Evolutionary conservation across 116 monocot species (phyloP), one percentile per base, ranked within the genome.

Genomic region (Posidonia oceanica): DNA sequence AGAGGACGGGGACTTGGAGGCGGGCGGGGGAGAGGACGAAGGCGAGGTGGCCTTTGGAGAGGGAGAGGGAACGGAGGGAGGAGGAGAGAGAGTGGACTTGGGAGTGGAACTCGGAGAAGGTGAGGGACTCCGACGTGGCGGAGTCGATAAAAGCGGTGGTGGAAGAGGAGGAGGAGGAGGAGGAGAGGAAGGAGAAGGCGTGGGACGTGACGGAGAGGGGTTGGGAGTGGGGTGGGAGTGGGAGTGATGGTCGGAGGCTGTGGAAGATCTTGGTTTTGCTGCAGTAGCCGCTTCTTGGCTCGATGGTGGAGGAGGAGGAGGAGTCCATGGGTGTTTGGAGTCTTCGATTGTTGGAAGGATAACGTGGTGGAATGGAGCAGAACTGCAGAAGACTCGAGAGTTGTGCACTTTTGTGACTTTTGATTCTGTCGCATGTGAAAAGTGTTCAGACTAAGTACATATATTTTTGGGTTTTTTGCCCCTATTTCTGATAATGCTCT

Each of bases 1-100:
- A 88, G 68, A 91, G 91, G 40, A 96, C 76, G 52, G 88, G 86
- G 63, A 96, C 54, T 15, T 86, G 66, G 68, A 81, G 66, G 57
- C 63, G n/a, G 42, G 84, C 3, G 3, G 88, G 91, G 61, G 86
- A 59, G 84, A 91, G 71, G 59, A 91, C 63, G 79, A 91, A 75
- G 11, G 78, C 75, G 4, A 75, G 59, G 39, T 79, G 68, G 51
- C 75, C 74, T 29, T 75, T 71, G 48, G 75, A 68, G 52, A 68
- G 68, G 52, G 61, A 76, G 39, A 21, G 62, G 14, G 63, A 73
- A 36, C 2, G 22, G 57, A 81, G 74, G 36, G 73, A 20, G 29
- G 66, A 18, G 41, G 79, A 62, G 53, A 77, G 74, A 70, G 77
- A 51, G 51, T 12, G 63, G 62, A 69, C 72, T 44, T 72, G 76